Percentiles rank a stretch among this genome's conserved stretches.
These are phyloP conservation scores for Aspergillus sclerotioniger DNA, from an alignment of 495 filamentous ascomycete genomes.

Conservation along the genomic window DNA sequence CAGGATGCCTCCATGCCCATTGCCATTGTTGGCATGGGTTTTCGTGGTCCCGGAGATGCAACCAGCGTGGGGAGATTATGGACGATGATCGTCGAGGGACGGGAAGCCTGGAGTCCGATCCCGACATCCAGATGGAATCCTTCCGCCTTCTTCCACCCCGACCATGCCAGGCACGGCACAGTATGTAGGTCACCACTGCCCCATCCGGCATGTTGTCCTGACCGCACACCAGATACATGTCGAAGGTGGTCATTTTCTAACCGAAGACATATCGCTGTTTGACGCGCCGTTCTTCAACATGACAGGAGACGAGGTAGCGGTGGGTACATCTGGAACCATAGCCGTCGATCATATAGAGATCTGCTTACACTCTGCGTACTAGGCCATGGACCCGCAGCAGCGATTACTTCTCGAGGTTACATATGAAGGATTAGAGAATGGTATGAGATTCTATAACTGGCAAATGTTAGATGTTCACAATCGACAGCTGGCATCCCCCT, in stretches of 20 bases:
- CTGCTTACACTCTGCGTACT: background rate
- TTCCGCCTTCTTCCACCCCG: constrained; percentile 55
- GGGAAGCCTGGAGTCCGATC: constrained; percentile 49
- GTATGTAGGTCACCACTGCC: constrained; percentile 3
- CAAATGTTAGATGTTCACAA: background rate
- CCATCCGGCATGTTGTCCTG: background rate
- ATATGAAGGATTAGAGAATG: constrained; percentile 54
- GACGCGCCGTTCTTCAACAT: constrained; percentile 58
- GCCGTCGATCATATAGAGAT: background rate
- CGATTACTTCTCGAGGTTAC: constrained; percentile 52
- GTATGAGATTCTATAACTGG: background rate
- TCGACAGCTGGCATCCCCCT: constrained; percentile 26
- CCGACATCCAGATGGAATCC: constrained; percentile 52
- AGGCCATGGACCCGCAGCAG: constrained; percentile 40
- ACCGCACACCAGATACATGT: constrained; percentile 4
- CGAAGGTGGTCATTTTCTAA: constrained; percentile 38
- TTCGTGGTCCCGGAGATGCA: constrained; percentile 56
- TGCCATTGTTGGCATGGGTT: constrained; percentile 61
- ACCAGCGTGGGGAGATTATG: constrained; percentile 53
- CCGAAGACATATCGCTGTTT: constrained; percentile 51
- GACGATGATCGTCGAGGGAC: constrained; percentile 51
- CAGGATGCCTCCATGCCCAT: constrained; percentile 45
- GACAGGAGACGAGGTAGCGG: constrained; percentile 46
- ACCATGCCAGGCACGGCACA: constrained; percentile 30
- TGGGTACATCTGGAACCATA: background rate